phyloP scores from a whole-genome alignment of 179 eudicot species.

The Carnegiea gigantea region DNA sequence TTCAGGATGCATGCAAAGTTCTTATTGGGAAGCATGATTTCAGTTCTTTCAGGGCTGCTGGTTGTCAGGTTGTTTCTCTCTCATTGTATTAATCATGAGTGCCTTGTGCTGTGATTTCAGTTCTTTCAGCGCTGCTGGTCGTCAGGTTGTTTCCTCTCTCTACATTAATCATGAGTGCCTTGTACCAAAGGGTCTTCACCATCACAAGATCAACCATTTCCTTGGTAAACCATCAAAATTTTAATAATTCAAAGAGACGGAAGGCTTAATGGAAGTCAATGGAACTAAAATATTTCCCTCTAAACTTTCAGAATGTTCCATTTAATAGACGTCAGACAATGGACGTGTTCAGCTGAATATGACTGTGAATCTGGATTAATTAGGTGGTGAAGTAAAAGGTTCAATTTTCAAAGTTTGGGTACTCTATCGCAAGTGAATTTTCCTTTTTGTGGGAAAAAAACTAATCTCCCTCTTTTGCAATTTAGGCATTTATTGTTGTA shows the following conservation, averaged over 20 bases:
- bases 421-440: not conserved
- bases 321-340: not conserved
- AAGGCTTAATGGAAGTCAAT: not conserved
- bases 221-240: not conserved
- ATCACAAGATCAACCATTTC: not conserved
- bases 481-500: not conserved
- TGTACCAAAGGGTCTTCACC: not conserved
- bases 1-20: constrained; percentile 81
- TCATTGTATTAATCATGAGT: not conserved
- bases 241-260: not conserved
- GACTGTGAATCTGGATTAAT: not conserved
- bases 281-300: not conserved
- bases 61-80: constrained; percentile 68
- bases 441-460: not conserved
- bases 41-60: constrained; percentile 93
- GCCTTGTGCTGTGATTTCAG: constrained; percentile 61
- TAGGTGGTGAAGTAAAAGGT: not conserved
- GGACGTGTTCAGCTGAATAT: not conserved
- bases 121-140: constrained; percentile 85
- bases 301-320: not conserved
- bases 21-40: constrained; percentile 90
- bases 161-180: not conserved
- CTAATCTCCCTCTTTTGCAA: not conserved
- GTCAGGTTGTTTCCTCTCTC: constrained; percentile 57
- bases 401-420: not conserved